These are phyloP conservation scores for Termitomyces sp. DNA, from an alignment of 768 basidiomycete genomes.

Conservation along the genomic window DNA sequence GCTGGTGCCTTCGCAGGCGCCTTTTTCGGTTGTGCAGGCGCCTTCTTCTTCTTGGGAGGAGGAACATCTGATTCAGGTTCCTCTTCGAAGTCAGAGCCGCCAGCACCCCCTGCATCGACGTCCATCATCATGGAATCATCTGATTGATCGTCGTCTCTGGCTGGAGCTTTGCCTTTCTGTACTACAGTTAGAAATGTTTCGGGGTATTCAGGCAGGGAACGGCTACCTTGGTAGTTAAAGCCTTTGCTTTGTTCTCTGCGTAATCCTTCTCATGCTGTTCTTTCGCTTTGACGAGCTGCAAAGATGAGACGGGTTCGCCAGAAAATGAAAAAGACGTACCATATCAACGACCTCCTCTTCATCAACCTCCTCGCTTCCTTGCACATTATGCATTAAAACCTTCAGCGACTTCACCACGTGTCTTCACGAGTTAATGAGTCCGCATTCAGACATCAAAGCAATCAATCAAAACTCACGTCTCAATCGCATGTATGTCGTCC, in stretches of 20 bases:
- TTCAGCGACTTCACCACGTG: slow-evolving; percentile 65
- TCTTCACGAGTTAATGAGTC: slow-evolving; percentile 32
- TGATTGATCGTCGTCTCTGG: slow-evolving; percentile 45
- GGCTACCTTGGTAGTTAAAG: slow-evolving; percentile 43
- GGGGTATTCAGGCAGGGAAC: neutral
- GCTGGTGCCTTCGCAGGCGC: slow-evolving; percentile 36
- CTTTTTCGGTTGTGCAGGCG: slow-evolving; percentile 31
- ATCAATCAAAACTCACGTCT: slow-evolving; percentile 52
- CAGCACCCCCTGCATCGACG: slow-evolving; percentile 44
- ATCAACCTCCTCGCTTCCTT: slow-evolving; percentile 61
- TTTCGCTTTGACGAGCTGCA: slow-evolving; percentile 67
- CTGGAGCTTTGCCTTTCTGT: slow-evolving; percentile 52
- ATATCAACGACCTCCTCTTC: slow-evolving; percentile 75
- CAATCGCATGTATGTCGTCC: slow-evolving; percentile 92
- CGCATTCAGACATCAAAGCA: slow-evolving; percentile 5
- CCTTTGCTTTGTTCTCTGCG: slow-evolving; percentile 42
- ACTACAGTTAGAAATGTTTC: neutral
- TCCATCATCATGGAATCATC: slow-evolving; percentile 85
- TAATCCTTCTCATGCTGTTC: slow-evolving; percentile 68
- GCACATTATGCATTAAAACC: slow-evolving; percentile 64
- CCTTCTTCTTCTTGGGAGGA: slow-evolving; percentile 49
- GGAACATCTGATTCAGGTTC: slow-evolving; percentile 47
- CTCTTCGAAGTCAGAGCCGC: slow-evolving; percentile 50
- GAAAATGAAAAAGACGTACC: slow-evolving; percentile 36
- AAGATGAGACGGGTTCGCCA: neutral